phyloP scores from a whole-genome alignment of 495 filamentous ascomycete genomes.

The Podospora appendiculata region DNA sequence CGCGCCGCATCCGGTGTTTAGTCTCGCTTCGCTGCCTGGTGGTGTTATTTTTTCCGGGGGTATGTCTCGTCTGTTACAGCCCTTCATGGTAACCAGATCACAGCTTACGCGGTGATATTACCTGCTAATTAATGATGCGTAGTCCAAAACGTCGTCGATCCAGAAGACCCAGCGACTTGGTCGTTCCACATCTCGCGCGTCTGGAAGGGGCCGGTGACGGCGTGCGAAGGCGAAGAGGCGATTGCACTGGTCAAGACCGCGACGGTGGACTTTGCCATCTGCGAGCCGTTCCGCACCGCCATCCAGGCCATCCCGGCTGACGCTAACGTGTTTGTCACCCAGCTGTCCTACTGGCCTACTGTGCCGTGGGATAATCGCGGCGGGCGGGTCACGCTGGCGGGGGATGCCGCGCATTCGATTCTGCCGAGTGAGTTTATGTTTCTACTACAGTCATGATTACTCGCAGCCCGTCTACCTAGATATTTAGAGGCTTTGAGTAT shows the following conservation, averaged over 20 bases:
- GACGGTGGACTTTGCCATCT: background rate
- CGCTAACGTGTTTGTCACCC: background rate
- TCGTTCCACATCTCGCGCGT: background rate
- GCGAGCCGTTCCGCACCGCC: conserved; percentile 25
- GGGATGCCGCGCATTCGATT: conserved; percentile 55
- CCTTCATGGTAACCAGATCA: too few species aligned
- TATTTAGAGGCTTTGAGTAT: too few species aligned
- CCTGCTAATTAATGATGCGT: background rate
- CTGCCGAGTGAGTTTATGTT: conserved; percentile 13
- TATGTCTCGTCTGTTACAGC: background rate
- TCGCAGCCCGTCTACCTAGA: too few species aligned
- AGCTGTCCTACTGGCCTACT: conserved; percentile 24
- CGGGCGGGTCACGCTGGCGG: conserved; percentile 43
- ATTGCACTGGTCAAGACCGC: background rate
- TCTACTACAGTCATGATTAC: background rate
- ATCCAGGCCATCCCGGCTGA: conserved; percentile 30
- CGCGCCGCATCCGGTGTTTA: background rate
- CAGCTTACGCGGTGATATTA: too few species aligned
- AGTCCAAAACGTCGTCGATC: background rate
- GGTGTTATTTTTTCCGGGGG: background rate
- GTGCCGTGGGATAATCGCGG: conserved; percentile 39
- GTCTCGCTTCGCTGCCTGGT: background rate
- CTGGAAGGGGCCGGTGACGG: background rate
- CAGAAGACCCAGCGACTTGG: background rate
- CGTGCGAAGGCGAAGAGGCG: background rate